Conservation (phyloP, 257 asterid species). For the Solanum clarkiae region DNA sequence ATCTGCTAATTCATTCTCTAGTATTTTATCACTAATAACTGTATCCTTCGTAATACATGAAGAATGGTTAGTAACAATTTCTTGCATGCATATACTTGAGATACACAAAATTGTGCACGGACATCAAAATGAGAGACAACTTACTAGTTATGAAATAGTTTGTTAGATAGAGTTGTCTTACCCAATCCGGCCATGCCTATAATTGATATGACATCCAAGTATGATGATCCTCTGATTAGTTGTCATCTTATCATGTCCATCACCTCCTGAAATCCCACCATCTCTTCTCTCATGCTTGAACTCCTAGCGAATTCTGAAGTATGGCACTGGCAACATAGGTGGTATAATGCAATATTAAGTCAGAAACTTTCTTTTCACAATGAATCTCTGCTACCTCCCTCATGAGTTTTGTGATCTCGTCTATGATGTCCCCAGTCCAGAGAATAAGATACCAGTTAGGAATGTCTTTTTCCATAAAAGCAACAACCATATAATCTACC, state of each 20-base stretch:
- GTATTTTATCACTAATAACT: too few relatives aligned
- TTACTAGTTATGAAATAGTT: neutral
- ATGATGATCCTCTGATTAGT: neutral
- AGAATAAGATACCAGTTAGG: neutral
- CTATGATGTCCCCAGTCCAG: neutral
- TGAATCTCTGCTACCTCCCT: neutral
- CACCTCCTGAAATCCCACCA: neutral
- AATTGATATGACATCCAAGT: neutral
- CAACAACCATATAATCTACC: conserved; percentile 4
- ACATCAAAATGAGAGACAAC: neutral
- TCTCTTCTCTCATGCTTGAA: neutral
- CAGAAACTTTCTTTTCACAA: neutral
- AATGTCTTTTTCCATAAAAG: neutral
- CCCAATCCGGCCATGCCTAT: neutral
- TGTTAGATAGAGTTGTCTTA: neutral
- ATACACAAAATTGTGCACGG: conserved; percentile 6
- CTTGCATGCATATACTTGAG: conserved; percentile 1
- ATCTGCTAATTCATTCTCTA: too few relatives aligned
- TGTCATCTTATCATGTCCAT: neutral
- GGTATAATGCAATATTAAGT: neutral
- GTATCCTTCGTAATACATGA: neutral
- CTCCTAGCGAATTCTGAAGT: neutral
- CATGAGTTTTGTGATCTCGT: neutral
- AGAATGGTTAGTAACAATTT: conserved; percentile 5
- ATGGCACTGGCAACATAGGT: neutral